Conservation (phyloP, 2,329 filamentous ascomycete genomes). For the Trichoderma brevicompactum region DNA sequence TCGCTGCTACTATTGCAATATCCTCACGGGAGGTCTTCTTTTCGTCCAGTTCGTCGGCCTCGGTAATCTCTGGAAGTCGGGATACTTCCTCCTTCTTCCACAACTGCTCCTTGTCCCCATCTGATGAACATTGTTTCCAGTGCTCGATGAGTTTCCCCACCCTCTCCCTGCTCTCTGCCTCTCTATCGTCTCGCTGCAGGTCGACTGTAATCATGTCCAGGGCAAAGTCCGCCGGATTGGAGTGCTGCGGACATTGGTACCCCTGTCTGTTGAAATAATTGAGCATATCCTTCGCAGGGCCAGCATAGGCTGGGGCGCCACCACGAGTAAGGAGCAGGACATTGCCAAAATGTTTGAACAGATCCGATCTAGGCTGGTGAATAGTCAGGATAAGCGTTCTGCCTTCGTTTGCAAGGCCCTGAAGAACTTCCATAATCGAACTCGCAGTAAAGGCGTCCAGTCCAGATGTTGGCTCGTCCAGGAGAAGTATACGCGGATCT, state of each 20-base stretch:
- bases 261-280: slow-evolving; percentile 64
- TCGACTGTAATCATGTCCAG: slow-evolving; percentile 78
- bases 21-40: slow-evolving; percentile 22
- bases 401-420: slow-evolving; percentile 71
- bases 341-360: slow-evolving; percentile 73
- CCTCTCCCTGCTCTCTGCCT: slow-evolving; percentile 64
- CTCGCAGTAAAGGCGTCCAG: slow-evolving; percentile 78
- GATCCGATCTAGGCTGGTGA: slow-evolving; percentile 74
- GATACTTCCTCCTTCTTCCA: slow-evolving; percentile 21
- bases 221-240: slow-evolving; percentile 78
- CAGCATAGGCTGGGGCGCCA: slow-evolving; percentile 70
- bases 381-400: slow-evolving; percentile 77
- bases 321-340: slow-evolving; percentile 72
- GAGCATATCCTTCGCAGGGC: slow-evolving; percentile 66
- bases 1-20: background rate
- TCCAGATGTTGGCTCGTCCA: slow-evolving; percentile 78
- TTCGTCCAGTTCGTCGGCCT: slow-evolving; percentile 37
- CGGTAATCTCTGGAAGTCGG: slow-evolving; percentile 38
- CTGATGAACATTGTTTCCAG: slow-evolving; percentile 50
- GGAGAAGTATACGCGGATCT: slow-evolving; percentile 71
- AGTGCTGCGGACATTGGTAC: slow-evolving; percentile 67
- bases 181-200: slow-evolving; percentile 66
- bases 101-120: slow-evolving; percentile 25
- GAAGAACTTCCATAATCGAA: slow-evolving; percentile 75
- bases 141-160: slow-evolving; percentile 64